Conservation (phyloP, 805 yeast genomes). For the Tetrapisispora nanseiensis region DNA sequence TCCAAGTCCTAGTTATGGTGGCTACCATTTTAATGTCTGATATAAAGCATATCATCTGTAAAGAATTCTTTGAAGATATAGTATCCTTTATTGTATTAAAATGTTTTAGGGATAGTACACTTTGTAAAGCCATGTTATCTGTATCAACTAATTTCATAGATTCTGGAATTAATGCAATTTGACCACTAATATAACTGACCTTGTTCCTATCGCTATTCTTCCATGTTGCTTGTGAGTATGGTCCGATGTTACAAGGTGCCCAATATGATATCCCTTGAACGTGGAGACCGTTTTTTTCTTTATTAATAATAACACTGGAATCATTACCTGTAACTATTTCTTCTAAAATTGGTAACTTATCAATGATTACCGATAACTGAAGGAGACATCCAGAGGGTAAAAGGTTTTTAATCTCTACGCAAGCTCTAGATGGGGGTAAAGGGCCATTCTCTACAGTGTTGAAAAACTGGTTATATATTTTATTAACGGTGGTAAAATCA, state of each 20-base stretch:
- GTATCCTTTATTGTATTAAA: constrained; percentile 52
- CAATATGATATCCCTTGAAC: constrained; percentile 90
- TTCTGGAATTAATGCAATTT: constrained; percentile 74
- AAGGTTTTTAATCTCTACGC: constrained; percentile 51
- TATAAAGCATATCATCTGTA: constrained; percentile 47
- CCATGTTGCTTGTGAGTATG: constrained; percentile 78
- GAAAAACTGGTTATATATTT: constrained; percentile 49
- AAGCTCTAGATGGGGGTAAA: constrained; percentile 82
- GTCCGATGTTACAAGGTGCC: constrained; percentile 98
- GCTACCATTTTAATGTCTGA: constrained; percentile 28
- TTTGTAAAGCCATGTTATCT: constrained; percentile 26
- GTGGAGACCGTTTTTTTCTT: constrained; percentile 60
- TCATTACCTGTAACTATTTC: background rate
- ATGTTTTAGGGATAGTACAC: constrained; percentile 63
- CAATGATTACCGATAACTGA: constrained; percentile 51
- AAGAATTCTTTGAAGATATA: constrained; percentile 36
- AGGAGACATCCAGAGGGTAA: constrained; percentile 19
- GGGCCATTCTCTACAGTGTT: constrained; percentile 31
- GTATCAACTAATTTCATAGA: constrained; percentile 43
- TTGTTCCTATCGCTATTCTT: constrained; percentile 36
- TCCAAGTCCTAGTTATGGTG: constrained; percentile 37
- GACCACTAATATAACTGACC: constrained; percentile 70
- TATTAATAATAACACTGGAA: constrained; percentile 6
- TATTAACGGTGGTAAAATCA: constrained; percentile 52
- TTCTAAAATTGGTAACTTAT: constrained; percentile 14